Conservation (phyloP, 2,329 filamentous ascomycete genomes). For the Macrophomina tecta region DNA sequence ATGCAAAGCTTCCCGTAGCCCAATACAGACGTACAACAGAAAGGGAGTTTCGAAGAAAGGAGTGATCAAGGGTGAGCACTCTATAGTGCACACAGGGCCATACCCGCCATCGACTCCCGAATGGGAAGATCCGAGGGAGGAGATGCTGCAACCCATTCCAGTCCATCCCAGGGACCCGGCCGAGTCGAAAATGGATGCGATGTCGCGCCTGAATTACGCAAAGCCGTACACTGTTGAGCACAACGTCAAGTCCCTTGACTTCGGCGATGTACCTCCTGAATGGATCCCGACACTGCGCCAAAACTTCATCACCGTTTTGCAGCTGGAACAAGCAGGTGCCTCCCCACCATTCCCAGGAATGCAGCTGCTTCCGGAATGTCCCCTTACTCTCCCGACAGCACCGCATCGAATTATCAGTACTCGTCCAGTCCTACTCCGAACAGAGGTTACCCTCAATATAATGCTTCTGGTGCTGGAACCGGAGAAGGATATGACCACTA, state of each 20-base stretch:
- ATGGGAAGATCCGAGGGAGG: not conserved
- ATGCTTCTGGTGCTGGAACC: no score
- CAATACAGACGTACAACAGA: conserved; percentile 26
- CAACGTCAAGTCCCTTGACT: conserved; percentile 39
- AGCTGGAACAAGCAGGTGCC: not conserved
- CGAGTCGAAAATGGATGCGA: conserved; percentile 32
- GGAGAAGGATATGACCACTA: no score
- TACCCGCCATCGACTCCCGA: not conserved
- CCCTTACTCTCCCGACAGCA: no score
- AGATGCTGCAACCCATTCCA: conserved; percentile 32
- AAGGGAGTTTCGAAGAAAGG: conserved; percentile 14
- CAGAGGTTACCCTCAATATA: not conserved
- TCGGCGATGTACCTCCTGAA: conserved; percentile 32
- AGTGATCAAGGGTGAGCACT: conserved; percentile 18
- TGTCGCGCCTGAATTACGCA: conserved; percentile 36
- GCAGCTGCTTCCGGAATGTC: no score
- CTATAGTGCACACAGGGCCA: not conserved
- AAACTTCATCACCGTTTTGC: conserved; percentile 8
- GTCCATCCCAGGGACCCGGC: conserved; percentile 27
- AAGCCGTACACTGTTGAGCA: conserved; percentile 40
- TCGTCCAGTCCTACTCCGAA: not conserved
- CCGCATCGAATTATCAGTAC: not conserved
- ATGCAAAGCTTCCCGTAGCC: not conserved
- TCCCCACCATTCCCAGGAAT: no score
- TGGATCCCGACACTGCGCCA: not conserved